These are phyloP conservation scores for Fraxinus sp. DNA, from an alignment of 305 asterid species.

Conservation along the genomic window DNA sequence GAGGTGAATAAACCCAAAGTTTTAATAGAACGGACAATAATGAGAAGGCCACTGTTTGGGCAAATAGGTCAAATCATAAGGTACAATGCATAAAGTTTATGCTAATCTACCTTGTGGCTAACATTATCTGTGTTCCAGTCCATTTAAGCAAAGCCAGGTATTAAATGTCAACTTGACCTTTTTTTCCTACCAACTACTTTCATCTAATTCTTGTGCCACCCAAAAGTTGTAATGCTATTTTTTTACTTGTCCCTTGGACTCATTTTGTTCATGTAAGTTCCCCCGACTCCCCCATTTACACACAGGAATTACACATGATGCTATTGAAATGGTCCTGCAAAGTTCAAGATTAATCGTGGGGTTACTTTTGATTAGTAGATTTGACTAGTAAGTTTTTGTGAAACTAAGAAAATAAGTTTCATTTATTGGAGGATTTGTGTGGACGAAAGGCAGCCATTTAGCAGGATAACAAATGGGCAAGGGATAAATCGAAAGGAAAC, in stretches of 20 bases:
- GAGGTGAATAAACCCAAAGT: slow-evolving; percentile 20
- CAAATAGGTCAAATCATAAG: slow-evolving; percentile 29
- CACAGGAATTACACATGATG: neutral
- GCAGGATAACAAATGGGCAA: slow-evolving; percentile 19
- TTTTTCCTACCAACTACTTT: slow-evolving; percentile 10
- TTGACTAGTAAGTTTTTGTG: neutral
- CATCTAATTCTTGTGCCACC: slow-evolving; percentile 15
- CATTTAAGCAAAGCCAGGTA: slow-evolving; percentile 39
- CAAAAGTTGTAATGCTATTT: slow-evolving; percentile 20
- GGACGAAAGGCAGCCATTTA: slow-evolving; percentile 30
- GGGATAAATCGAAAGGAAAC: neutral
- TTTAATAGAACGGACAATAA: slow-evolving; percentile 16
- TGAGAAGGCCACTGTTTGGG: slow-evolving; percentile 29
- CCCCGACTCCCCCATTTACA: neutral
- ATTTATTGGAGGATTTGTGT: slow-evolving; percentile 19
- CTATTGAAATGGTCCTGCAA: neutral
- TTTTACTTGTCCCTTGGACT: slow-evolving; percentile 22
- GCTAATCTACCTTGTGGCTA: slow-evolving; percentile 25
- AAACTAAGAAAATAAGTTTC: slow-evolving; percentile 6
- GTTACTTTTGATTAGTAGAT: neutral
- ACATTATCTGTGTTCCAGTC: slow-evolving; percentile 35
- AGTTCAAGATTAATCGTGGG: neutral
- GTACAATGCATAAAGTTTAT: slow-evolving; percentile 29
- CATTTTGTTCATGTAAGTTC: slow-evolving; percentile 5
- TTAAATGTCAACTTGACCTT: slow-evolving; percentile 32